Evolutionary conservation across 495 filamentous ascomycete genomes (phyloP), one percentile per base, ranked within the genome.

Genomic region (Elaphomyces granulatus): DNA sequence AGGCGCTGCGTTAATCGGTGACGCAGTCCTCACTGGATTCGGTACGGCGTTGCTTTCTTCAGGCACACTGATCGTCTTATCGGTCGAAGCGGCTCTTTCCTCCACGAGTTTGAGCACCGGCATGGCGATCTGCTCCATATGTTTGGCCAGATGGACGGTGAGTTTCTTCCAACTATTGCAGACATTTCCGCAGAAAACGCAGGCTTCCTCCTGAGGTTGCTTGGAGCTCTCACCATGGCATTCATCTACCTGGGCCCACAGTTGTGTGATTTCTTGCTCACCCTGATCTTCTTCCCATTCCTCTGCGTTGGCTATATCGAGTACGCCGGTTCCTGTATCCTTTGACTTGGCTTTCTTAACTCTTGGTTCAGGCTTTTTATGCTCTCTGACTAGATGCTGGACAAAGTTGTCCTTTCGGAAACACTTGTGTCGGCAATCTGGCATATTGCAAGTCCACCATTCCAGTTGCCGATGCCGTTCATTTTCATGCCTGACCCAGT

Each of bases 401-500:
- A 94, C 72, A 55, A 96, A 96, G 53, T 96, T 96, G 57, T 96
- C 82, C 42, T 88, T 90, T 20, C 88, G 78, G 53, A 78, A 92
- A 61, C 88, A 96, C 7, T 68, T 73, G 53, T 95, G 88, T 4
- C 59, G 67, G 59, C 88, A 95, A 40, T 92, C 88, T 1, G 74
- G 67, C 26, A 81, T 70, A 21, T 81, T 75, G 54, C 88, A 96
- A 18, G 68, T 75, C 88, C 88, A 96, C 79, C 83, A 90, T 49
- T 94, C 88, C 4, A 94, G 66, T 37, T 93, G 84, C 21, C 88
- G 77, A 53, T 96, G 88, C 40, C 80, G 77, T 58, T 96, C 88
- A 49, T 85, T 94, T 56, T 96, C 88, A 49, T 96, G 88, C 20
- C 88, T 72, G 18, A 96, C 87, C 88, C 88, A 96, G 53, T 96